Evolutionary conservation across 345 rosid genomes (phyloP).

Genomic region (Brassica nigra): DNA sequence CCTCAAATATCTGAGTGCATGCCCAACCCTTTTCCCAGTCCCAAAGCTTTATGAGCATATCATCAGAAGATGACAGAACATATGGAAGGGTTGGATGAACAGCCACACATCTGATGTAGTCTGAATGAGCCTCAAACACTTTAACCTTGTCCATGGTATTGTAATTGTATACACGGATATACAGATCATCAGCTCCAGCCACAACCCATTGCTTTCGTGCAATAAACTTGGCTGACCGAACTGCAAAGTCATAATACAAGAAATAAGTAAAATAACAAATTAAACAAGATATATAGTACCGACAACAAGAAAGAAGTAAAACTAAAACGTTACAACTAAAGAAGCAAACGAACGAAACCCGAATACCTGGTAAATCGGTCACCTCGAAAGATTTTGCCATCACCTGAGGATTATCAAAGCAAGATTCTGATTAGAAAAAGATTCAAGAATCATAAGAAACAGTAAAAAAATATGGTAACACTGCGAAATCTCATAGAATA

Average conservation of each 20-base stretch:
- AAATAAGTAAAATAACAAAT: conserved; percentile 17
- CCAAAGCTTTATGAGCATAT: conserved; percentile 99
- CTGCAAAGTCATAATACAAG: conserved; percentile 48
- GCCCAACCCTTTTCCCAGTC: conserved; percentile 99
- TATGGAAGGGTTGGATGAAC: conserved; percentile 94
- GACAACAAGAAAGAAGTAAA: not conserved
- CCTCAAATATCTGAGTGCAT: conserved; percentile 90
- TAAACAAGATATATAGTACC: not conserved
- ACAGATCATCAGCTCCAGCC: conserved; percentile 94
- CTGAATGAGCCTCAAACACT: conserved; percentile 96
- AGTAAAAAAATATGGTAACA: not conserved
- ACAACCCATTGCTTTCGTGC: conserved; percentile 92
- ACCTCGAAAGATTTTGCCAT: conserved; percentile 89
- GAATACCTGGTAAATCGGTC: conserved; percentile 84
- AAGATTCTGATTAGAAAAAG: conserved; percentile 26
- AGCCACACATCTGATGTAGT: conserved; percentile 90
- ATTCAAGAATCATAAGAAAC: not conserved
- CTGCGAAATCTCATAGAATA: not conserved
- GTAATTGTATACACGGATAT: conserved; percentile 87
- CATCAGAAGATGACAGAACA: conserved; percentile 95
- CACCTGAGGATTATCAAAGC: conserved; percentile 47
- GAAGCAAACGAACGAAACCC: not conserved
- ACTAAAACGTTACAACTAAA: not conserved
- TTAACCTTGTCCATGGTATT: conserved; percentile 90
- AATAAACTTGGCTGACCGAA: conserved; percentile 91